These are phyloP conservation scores for Coniophora puteana DNA, from an alignment of 1,284 basidiomycete genomes.

Conservation along the genomic window DNA sequence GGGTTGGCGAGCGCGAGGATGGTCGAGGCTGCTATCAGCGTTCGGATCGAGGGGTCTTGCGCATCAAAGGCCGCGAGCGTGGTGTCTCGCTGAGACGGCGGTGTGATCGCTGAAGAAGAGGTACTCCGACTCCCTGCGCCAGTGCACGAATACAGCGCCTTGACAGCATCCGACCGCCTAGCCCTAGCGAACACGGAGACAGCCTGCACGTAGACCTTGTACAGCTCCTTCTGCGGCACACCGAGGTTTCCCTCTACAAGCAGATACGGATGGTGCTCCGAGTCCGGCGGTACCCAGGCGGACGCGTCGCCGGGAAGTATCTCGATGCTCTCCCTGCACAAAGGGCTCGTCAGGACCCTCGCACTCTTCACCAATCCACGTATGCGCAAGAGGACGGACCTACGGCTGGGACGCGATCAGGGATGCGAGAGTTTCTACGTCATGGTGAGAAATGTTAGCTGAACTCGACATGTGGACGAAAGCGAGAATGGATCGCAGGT, in stretches of 20 bases:
- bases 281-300: constrained; percentile 11
- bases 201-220: constrained; percentile 46
- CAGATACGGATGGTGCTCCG: constrained; percentile 41
- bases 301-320: constrained; percentile 23
- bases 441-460: no score
- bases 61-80: constrained; percentile 1
- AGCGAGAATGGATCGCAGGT: no score
- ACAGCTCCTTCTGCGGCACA: constrained; percentile 54
- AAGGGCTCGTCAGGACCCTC: no score
- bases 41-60: neutral
- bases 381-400: no score
- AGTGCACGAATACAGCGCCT: neutral
- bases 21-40: constrained; percentile 32
- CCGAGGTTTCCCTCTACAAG: constrained; percentile 59
- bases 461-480: no score
- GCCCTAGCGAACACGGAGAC: constrained; percentile 30
- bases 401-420: no score
- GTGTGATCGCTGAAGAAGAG: constrained; percentile 9
- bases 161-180: constrained; percentile 6
- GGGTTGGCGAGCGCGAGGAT: constrained; percentile 62
- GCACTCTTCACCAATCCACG: no score
- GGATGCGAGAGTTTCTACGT: no score
- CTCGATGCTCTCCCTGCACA: constrained; percentile 21
- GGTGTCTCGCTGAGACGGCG: neutral
- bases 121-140: constrained; percentile 7